Base-by-base conservation (phyloP, 129 eudicot species). In the Flaveria brownii region DNA sequence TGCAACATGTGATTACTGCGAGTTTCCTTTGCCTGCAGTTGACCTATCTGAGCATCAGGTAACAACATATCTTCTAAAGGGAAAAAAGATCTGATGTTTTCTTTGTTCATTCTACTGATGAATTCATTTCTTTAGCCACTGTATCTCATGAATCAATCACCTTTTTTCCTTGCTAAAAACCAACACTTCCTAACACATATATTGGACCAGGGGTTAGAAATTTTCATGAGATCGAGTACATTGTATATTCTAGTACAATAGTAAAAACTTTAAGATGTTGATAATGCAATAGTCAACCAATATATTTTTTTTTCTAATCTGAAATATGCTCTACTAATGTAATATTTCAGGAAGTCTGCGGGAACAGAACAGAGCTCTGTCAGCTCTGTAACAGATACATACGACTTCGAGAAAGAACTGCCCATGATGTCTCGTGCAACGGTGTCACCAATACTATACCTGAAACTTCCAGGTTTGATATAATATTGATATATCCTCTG, bases 1-100 rank as follows among this genome's bases (percentile, higher is more conserved):
- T 12, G 89, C 80, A 61, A 87, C 96, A 60, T 92, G 97, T 68
- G 96, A 92, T 51, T 92, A 71, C 69, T 92, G 97, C 56, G 97
- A 92, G 77, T 89, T 92, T 43, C 97, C 96, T 51, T 83, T 92
- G 80, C 96, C 97, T 64, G 97, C 93, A 1, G 76, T 87, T 67
- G 97, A 92, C 79, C 80, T 92, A 68, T 76, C 77, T 76, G 88
- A 87, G 83, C 97, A 92, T 89, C 97, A 92, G 93, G 97, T 89
- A 60, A 59, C 22, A 15, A 28, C 20, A 26, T 8, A 75, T n/a
- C n/a, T 12, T 36, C 41, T 36, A 5, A 36, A 5, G 41, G 41
- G 0, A 36, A 36, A 28, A 36, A 36, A 36, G 0, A 36, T 0
- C 41, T 36, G 41, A 36, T 36, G 22, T 41, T 8, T 23, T 9